These are phyloP conservation scores for Dalbergia oliveri DNA, from an alignment of 306 rosid genomes.

Conservation along the genomic window DNA sequence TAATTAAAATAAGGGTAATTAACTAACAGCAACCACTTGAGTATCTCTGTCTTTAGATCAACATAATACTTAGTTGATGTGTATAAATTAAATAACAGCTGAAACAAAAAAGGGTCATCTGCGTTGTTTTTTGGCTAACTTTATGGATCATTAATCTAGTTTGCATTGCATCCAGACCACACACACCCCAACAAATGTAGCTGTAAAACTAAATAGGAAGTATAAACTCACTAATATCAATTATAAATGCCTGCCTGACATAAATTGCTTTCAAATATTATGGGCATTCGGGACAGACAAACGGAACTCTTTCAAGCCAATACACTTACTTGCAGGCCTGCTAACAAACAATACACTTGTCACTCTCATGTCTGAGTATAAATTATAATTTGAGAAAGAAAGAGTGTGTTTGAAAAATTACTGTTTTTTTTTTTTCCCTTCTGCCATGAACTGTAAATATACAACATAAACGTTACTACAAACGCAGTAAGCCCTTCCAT, in stretches of 20 bases:
- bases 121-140: neutral
- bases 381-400: constrained; percentile 11
- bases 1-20: no score
- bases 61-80: no score
- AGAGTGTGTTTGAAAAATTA: constrained; percentile 38
- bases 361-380: constrained; percentile 8
- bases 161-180: neutral
- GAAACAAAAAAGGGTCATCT: neutral
- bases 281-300: constrained; percentile 5
- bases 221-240: neutral
- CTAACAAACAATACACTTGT: constrained; percentile 5
- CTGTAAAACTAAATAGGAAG: neutral
- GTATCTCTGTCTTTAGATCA: no score
- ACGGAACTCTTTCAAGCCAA: neutral
- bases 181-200: neutral
- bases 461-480: constrained; percentile 51
- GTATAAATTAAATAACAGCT: no score
- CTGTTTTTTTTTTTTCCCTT: neutral
- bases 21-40: no score
- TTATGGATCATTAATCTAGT: neutral
- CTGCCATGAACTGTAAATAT: constrained; percentile 52
- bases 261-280: constrained; percentile 37
- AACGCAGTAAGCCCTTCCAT: constrained; percentile 46
- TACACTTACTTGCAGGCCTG: neutral
- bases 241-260: neutral